These are phyloP conservation scores for Tricholoma saponaceum DNA, from an alignment of 768 basidiomycete genomes.

Conservation along the genomic window DNA sequence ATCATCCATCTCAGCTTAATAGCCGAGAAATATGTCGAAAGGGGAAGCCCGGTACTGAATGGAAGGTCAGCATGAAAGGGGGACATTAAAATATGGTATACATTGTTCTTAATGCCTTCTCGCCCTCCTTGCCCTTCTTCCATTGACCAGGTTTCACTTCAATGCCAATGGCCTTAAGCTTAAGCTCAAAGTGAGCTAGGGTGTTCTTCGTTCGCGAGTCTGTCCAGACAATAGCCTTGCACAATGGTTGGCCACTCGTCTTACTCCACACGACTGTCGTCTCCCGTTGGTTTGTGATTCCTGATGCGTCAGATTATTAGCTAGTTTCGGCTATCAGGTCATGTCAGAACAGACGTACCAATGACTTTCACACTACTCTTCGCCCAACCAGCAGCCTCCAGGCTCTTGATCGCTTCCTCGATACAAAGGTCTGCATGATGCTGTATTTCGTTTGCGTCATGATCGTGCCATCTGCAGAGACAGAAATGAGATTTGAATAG, in stretches of 20 bases:
- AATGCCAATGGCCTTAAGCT: constrained; percentile 70
- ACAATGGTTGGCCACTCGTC: constrained; percentile 83
- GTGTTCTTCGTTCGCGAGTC: constrained; percentile 88
- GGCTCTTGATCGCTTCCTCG: constrained; percentile 57
- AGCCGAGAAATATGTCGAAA: constrained; percentile 97
- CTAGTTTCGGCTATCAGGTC: constrained; percentile 8
- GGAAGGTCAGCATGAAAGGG: constrained; percentile 1
- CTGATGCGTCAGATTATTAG: constrained; percentile 28
- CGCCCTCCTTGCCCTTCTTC: constrained; percentile 68
- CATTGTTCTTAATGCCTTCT: constrained; percentile 64
- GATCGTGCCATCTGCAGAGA: constrained; percentile 83
- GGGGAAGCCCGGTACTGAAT: constrained; percentile 81
- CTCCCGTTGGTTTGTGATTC: constrained; percentile 97
- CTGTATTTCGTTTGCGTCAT: constrained; percentile 83
- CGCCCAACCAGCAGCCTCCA: constrained; percentile 75
- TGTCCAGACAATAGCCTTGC: constrained; percentile 92
- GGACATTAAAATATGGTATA: constrained; percentile 6
- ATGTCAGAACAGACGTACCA: constrained; percentile 47
- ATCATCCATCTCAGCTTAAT: constrained; percentile 98
- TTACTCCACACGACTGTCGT: constrained; percentile 93
- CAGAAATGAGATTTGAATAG: neutral
- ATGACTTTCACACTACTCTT: constrained; percentile 86
- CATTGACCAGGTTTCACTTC: constrained; percentile 61
- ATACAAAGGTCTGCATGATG: constrained; percentile 74
- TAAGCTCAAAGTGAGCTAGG: constrained; percentile 75